Evolutionary conservation across 208 protist genomes (phyloP).

Genomic region (Acanthamoeba triangularis): DNA sequence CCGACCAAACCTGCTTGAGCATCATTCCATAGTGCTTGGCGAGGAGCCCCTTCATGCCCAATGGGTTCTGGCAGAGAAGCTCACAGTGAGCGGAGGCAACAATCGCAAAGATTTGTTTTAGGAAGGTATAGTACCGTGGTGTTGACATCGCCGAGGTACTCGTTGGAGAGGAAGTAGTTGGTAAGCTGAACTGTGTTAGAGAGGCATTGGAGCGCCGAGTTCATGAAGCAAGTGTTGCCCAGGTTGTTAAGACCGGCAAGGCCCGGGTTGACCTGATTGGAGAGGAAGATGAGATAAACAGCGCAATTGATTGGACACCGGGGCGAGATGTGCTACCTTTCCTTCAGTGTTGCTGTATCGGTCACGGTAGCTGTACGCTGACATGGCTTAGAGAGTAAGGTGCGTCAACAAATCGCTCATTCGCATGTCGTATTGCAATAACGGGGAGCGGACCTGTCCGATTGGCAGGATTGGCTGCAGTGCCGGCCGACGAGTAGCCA

Average conservation of each 20-base stretch:
- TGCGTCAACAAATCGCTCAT: no score
- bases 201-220: slow-evolving; percentile 97
- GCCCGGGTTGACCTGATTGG: slow-evolving; percentile 1
- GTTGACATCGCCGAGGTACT: slow-evolving; percentile 83
- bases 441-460: neutral
- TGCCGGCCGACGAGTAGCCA: neutral
- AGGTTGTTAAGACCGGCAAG: slow-evolving; percentile 94
- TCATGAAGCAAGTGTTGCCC: slow-evolving; percentile 98
- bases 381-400: no score
- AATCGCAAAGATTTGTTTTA: neutral
- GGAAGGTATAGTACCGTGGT: slow-evolving; percentile 39
- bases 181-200: slow-evolving; percentile 91
- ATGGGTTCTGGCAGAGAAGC: slow-evolving; percentile 55
- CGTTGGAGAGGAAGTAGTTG: slow-evolving; percentile 78
- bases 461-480: neutral
- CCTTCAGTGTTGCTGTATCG: neutral
- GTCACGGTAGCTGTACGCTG: no score
- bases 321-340: neutral
- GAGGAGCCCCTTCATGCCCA: slow-evolving; percentile 83
- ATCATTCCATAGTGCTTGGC: slow-evolving; percentile 92
- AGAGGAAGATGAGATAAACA: neutral
- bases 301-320: neutral
- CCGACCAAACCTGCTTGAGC: slow-evolving; percentile 92
- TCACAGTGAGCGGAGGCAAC: neutral
- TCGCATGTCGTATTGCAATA: no score